phyloP scores from a whole-genome alignment of 768 basidiomycete species.

The Pulveroboletus sp. region DNA sequence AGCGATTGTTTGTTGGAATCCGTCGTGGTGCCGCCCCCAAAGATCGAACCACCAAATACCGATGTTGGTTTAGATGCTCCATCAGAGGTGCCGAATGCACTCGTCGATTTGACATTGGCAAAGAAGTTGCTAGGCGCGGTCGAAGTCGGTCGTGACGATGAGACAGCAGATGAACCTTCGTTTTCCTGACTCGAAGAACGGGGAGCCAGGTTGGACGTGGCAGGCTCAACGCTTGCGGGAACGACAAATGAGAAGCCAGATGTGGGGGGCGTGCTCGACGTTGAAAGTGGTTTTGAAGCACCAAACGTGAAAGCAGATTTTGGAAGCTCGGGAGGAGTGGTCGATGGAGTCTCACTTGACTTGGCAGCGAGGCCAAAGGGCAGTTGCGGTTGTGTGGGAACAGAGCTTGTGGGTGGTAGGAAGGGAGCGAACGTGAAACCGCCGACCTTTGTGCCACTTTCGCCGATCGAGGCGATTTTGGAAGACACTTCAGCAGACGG shows the following conservation, averaged over 20 bases:
- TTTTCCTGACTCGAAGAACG: slow-evolving; percentile 11
- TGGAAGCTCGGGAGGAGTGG: slow-evolving; percentile 16
- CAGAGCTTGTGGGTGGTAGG: slow-evolving; percentile 18
- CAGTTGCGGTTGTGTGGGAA: slow-evolving; percentile 1
- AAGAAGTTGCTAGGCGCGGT: slow-evolving; percentile 24
- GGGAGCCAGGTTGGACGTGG: slow-evolving; percentile 2
- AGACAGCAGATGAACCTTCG: slow-evolving; percentile 3
- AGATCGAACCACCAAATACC: slow-evolving; percentile 24
- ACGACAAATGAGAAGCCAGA: slow-evolving; percentile 19
- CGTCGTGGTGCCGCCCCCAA: slow-evolving; percentile 14
- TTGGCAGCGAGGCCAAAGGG: slow-evolving; percentile 19
- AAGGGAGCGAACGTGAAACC: slow-evolving; percentile 27
- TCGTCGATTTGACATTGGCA: slow-evolving; percentile 13
- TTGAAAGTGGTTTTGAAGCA: slow-evolving; percentile 8
- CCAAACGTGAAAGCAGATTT: slow-evolving; percentile 32
- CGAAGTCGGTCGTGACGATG: slow-evolving; percentile 10
- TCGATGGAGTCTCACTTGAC: slow-evolving; percentile 16
- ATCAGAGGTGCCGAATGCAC: slow-evolving; percentile 21
- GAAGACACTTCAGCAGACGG: slow-evolving; percentile 16
- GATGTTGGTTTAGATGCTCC: slow-evolving; percentile 20
- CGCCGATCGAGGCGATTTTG: slow-evolving; percentile 11
- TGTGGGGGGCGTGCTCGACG: slow-evolving; percentile 6
- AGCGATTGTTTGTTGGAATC: slow-evolving; percentile 15
- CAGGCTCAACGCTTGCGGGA: slow-evolving; percentile 8
- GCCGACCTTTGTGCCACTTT: slow-evolving; percentile 16